Conservation (phyloP, 345 rosid genomes). For the Citrus trifoliata region DNA sequence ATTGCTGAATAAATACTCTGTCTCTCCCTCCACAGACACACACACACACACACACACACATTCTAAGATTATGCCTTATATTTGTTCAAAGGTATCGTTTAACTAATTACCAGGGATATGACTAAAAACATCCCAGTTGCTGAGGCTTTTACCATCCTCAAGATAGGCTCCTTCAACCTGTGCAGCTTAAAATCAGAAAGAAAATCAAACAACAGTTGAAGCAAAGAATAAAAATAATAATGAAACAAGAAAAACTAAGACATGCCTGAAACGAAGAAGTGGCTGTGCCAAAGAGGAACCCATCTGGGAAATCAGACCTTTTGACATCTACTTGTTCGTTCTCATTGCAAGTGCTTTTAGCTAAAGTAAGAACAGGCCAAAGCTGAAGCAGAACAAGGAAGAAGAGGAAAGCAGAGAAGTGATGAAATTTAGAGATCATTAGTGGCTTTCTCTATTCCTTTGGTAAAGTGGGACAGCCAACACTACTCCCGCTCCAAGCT, state of each 20-base stretch:
- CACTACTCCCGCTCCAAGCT: not conserved
- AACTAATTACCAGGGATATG: constrained; percentile 31
- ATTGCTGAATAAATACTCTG: not conserved
- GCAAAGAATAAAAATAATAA: not conserved
- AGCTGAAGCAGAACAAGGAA: not conserved
- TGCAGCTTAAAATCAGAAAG: not conserved
- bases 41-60: too few species aligned
- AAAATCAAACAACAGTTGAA: not conserved
- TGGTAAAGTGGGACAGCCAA: not conserved
- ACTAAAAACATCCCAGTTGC: constrained; percentile 54
- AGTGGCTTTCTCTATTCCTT: not conserved
- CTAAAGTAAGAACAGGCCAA: not conserved
- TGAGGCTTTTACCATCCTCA: constrained; percentile 46
- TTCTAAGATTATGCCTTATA: not conserved
- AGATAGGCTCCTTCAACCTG: constrained; percentile 54
- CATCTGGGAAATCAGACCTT: constrained; percentile 20
- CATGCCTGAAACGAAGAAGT: constrained; percentile 25
- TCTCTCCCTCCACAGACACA: too few species aligned
- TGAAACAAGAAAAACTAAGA: not conserved
- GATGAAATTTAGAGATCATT: not conserved
- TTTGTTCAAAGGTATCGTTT: too few species aligned
- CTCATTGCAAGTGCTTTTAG: not conserved
- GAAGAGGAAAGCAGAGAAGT: not conserved
- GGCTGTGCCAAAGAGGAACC: constrained; percentile 25
- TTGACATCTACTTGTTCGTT: constrained; percentile 11